phyloP scores from a whole-genome alignment of 495 filamentous ascomycete genomes.

The Tuber indicum region DNA sequence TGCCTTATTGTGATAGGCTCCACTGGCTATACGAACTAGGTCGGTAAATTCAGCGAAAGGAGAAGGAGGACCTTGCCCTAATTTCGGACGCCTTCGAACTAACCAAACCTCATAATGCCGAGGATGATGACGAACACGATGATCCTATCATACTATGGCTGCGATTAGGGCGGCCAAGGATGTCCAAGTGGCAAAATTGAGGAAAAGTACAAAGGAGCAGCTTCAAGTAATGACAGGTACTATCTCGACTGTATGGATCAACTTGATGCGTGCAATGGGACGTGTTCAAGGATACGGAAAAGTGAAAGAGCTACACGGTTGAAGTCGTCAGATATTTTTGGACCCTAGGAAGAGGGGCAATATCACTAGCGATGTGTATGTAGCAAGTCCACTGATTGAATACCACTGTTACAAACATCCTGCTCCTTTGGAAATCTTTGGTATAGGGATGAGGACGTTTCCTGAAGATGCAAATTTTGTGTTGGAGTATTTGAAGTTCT shows the following conservation, averaged over 20 bases:
- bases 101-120: constrained; percentile 44
- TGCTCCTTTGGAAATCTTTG: constrained; percentile 87
- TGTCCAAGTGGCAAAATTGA: constrained; percentile 64
- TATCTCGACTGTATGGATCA: constrained; percentile 88
- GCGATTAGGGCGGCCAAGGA: no score
- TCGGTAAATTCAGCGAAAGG: constrained; percentile 63
- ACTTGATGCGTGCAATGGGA: constrained; percentile 84
- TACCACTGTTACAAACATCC: constrained; percentile 92
- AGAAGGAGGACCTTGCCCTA: constrained; percentile 61
- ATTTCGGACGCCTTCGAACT: constrained; percentile 58
- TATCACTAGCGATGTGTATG: constrained; percentile 87
- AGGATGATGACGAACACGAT: constrained; percentile 61
- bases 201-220: constrained; percentile 62
- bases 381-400: constrained; percentile 84
- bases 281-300: constrained; percentile 89
- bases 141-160: constrained; percentile 52
- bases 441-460: constrained; percentile 83
- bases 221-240: constrained; percentile 65
- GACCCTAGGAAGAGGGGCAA: constrained; percentile 79
- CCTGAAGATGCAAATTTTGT: constrained; percentile 86
- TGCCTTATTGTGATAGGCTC: constrained; percentile 73
- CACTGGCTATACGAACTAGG: constrained; percentile 76
- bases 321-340: constrained; percentile 75
- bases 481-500: constrained; percentile 87
- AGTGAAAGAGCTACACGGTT: constrained; percentile 57